These are phyloP conservation scores for Cicer bijugum DNA, from an alignment of 306 rosid genomes.

Conservation along the genomic window DNA sequence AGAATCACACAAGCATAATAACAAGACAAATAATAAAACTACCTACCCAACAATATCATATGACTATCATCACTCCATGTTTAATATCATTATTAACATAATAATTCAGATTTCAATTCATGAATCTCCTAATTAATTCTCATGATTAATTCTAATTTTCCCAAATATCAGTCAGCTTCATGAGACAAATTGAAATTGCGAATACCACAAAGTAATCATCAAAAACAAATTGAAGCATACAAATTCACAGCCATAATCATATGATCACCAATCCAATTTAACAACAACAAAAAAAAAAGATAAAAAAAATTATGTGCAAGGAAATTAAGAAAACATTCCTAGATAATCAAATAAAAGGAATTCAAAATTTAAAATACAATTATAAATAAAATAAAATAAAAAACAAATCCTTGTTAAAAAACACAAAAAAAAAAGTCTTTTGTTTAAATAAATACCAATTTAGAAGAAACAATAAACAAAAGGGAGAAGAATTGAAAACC, in stretches of 20 bases:
- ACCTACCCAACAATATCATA: neutral
- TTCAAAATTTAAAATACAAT: no score
- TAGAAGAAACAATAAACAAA: neutral
- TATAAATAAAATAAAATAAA: no score
- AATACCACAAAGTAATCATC: constrained; percentile 33
- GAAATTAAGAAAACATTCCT: neutral
- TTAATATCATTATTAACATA: no score
- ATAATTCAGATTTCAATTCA: neutral
- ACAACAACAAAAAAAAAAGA: neutral
- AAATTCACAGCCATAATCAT: constrained; percentile 12
- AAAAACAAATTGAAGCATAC: constrained; percentile 24
- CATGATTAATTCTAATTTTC: neutral
- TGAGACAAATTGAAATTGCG: constrained; percentile 20
- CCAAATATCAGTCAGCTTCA: constrained; percentile 19
- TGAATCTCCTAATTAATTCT: constrained; percentile 33
- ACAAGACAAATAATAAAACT: neutral
- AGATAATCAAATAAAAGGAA: no score
- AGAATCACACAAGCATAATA: no score
- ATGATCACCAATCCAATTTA: constrained; percentile 18
- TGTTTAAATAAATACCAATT: neutral
- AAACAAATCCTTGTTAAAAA: no score
- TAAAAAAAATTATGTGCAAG: neutral
- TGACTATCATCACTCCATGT: no score
- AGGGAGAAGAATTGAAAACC: constrained; percentile 43
- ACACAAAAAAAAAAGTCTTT: neutral